Base-by-base conservation (phyloP, 208 protist genomes). In the Vickermania spadyakhi region DNA sequence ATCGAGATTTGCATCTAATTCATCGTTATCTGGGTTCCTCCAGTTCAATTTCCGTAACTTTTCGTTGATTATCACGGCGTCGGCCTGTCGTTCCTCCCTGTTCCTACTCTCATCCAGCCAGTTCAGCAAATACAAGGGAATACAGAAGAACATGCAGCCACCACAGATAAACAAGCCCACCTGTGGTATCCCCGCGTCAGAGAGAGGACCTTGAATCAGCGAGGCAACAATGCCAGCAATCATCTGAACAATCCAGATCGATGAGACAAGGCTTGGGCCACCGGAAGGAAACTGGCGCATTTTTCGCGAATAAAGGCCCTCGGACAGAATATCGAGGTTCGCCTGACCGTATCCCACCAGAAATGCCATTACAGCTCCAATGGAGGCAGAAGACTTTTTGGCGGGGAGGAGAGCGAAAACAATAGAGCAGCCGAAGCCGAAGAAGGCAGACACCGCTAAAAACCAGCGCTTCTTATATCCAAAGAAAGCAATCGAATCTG, bases 251-350 rank as follows among this genome's bases (percentile, higher is more conserved):
- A 42, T 60, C 75, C 75, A 86, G 26, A 86, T 31, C 66, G 72
- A 82, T 22, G 58, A 72, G 25, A 86, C 72, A 11, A 86, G 29
- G 2, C 68, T 41, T 11, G 75, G 66, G n/a, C 75, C 75, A 3
- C 54, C 58, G 23, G 31, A 29, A 7, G 72, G 79, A 13, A 56
- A 27, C 31, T 42, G 53, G n/a, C 69, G 72, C n/a, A 86, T 74
- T 45, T 69, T 21, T 25, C 73, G 69, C 61, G 65, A 77, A 70
- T 77, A 86, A 55, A 73, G 62, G n/a, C 79, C 79, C 60, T 86
- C 52, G 23, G 72, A 73, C 14, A 86, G 79, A 36, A 82, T 72
- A 60, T 86, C 79, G 28, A 82, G 55, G 50, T 72, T 75, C 3
- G 68, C 52, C 21, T 70, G 64, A 51, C 56, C 63, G 42, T 81